Evolutionary conservation across 2,329 filamentous ascomycete species (phyloP).

Genomic region (Dothistroma pini): DNA sequence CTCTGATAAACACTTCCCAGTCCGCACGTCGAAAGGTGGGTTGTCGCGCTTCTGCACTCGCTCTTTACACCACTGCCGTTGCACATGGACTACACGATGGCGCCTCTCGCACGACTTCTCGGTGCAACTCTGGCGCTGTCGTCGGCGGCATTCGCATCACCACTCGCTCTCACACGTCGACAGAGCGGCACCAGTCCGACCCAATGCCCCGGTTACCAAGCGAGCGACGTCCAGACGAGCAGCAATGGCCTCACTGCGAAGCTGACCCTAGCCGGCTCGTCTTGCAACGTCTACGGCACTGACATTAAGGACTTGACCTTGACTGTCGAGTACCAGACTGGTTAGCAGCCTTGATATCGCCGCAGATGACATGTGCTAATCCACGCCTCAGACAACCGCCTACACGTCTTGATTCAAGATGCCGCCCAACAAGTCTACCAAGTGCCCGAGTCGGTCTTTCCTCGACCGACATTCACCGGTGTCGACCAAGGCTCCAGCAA

Average conservation of each 20-base stretch:
- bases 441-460: conserved; percentile 65
- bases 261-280: conserved; percentile 63
- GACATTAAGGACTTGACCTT: conserved; percentile 57
- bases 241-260: conserved; percentile 62
- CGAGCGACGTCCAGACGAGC: conserved; percentile 55
- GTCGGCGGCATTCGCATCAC: conserved; percentile 18
- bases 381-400: conserved; percentile 42
- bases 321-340: conserved; percentile 58
- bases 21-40: background rate
- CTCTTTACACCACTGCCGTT: conserved; percentile 1
- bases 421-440: conserved; percentile 67
- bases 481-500: conserved; percentile 35
- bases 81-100: conserved; percentile 13
- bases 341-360: conserved; percentile 37
- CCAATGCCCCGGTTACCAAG: conserved; percentile 64
- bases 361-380: background rate
- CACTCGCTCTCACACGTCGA: conserved; percentile 15
- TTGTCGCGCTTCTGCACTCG: background rate
- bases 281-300: conserved; percentile 59
- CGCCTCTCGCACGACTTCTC: conserved; percentile 14
- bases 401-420: conserved; percentile 73
- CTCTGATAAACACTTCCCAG: conserved; percentile 1
- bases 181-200: conserved; percentile 20
- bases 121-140: conserved; percentile 16
- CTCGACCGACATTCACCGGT: conserved; percentile 51